phyloP scores from a whole-genome alignment of 2,329 filamentous ascomycete species.

The Pseudogymnoascus sp. region DNA sequence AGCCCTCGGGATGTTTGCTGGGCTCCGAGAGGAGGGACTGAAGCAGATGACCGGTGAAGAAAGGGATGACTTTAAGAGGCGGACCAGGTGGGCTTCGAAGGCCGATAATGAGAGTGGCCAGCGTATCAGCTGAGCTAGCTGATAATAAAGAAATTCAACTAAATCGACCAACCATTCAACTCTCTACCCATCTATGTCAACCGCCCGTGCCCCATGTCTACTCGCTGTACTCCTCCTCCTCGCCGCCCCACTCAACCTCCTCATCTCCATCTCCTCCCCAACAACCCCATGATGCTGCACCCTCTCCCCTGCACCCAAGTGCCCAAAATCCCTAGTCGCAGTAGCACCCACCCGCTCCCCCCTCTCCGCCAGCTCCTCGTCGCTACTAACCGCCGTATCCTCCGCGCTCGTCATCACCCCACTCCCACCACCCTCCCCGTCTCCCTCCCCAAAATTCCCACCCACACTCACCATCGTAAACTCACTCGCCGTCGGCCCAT shows the following conservation, averaged over 20 bases:
- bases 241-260: slow-evolving; percentile 11
- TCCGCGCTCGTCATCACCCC: slow-evolving; percentile 13
- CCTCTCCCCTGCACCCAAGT: neutral
- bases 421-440: slow-evolving; percentile 13
- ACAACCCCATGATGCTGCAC: slow-evolving; percentile 30
- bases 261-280: slow-evolving; percentile 22
- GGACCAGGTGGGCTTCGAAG: slow-evolving; percentile 22
- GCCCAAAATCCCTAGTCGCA: slow-evolving; percentile 9
- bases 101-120: neutral
- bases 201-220: slow-evolving; percentile 7
- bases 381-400: slow-evolving; percentile 15
- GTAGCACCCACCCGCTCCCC: slow-evolving; percentile 14
- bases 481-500: slow-evolving; percentile 65
- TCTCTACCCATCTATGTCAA: neutral
- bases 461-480: slow-evolving; percentile 72
- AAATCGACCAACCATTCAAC: neutral
- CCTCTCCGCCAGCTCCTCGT: slow-evolving; percentile 21
- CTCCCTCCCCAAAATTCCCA: slow-evolving; percentile 38
- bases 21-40: slow-evolving; percentile 28
- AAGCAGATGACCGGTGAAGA: slow-evolving; percentile 26
- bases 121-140: neutral
- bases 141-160: neutral
- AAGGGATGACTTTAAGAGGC: slow-evolving; percentile 25
- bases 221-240: slow-evolving; percentile 15
- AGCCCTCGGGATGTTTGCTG: slow-evolving; percentile 28